These are phyloP conservation scores for Salvia sclarea DNA, from an alignment of 305 asterid genomes.

Conservation along the genomic window DNA sequence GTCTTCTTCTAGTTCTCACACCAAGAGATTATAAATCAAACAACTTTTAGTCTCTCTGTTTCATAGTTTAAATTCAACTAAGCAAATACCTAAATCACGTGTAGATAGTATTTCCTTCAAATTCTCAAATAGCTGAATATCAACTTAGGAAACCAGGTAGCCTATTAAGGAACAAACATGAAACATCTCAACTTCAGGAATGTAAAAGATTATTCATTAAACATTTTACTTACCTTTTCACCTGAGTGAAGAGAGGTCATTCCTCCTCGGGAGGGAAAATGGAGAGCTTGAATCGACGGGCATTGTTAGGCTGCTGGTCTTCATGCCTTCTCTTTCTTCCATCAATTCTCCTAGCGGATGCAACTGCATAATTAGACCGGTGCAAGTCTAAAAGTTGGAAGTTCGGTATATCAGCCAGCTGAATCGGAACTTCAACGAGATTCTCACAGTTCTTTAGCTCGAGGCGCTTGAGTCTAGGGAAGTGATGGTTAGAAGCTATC, in stretches of 20 bases:
- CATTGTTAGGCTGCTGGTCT: neutral
- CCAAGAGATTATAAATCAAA: neutral
- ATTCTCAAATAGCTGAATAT: neutral
- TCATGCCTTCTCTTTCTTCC: neutral
- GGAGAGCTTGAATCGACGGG: constrained; percentile 11
- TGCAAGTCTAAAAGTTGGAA: constrained; percentile 33
- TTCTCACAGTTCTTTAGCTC: constrained; percentile 38
- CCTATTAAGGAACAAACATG: neutral
- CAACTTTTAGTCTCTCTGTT: neutral
- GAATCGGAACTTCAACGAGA: constrained; percentile 30
- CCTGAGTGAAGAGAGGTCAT: neutral
- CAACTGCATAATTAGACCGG: constrained; percentile 22
- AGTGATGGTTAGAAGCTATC: constrained; percentile 38
- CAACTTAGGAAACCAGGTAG: neutral
- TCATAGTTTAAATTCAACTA: neutral
- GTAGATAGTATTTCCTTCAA: neutral
- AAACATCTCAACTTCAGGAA: neutral
- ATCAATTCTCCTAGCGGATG: neutral
- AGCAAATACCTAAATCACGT: neutral
- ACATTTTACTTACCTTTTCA: neutral
- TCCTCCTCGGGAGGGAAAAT: constrained; percentile 24
- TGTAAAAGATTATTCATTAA: neutral
- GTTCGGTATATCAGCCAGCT: constrained; percentile 33
- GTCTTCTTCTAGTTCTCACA: neutral
- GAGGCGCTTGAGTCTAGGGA: constrained; percentile 38